Evolutionary conservation across 164 flowering plant species (phyloP).

Genomic region (Magnolia sinica): DNA sequence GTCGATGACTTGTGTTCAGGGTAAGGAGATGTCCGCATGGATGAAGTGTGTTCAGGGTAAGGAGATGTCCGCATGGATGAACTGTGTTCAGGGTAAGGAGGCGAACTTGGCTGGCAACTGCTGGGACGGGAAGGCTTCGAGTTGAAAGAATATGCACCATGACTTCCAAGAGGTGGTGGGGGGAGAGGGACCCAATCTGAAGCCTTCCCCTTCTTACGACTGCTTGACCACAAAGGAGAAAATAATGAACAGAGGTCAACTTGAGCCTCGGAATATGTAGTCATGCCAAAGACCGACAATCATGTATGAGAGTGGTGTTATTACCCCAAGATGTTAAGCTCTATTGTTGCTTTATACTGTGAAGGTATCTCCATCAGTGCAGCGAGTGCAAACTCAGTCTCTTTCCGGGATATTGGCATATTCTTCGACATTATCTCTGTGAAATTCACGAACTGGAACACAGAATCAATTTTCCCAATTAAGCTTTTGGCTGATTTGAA

Average conservation of each 20-base stretch:
- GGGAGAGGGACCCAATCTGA: slow-evolving; percentile 65
- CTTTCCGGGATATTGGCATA: slow-evolving; percentile 46
- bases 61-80: neutral
- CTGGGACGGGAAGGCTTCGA: slow-evolving; percentile 38
- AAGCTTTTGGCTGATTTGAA: neutral
- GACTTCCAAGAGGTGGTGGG: slow-evolving; percentile 39
- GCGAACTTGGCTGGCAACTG: slow-evolving; percentile 14
- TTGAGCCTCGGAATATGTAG: neutral
- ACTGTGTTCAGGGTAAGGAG: slow-evolving; percentile 27
- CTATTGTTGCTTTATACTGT: slow-evolving; percentile 76
- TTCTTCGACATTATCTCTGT: slow-evolving; percentile 74
- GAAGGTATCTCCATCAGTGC: slow-evolving; percentile 86
- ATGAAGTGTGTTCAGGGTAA: slow-evolving; percentile 12
- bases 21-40: neutral
- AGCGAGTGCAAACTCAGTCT: slow-evolving; percentile 70
- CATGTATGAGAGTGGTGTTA: neutral
- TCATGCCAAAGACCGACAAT: neutral
- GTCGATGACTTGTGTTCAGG: slow-evolving; percentile 35
- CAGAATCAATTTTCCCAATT: neutral
- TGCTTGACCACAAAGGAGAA: slow-evolving; percentile 15
- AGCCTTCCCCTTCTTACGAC: slow-evolving; percentile 40
- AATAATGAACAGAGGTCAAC: neutral
- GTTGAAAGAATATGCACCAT: slow-evolving; percentile 28
- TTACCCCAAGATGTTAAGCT: slow-evolving; percentile 61
- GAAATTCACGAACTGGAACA: slow-evolving; percentile 68